A percentile compares a stretch with the other conserved stretches of the same genome.
These are phyloP conservation scores for Crataegus laevigata DNA, from an alignment of 306 rosid genomes.

Conservation along the genomic window DNA sequence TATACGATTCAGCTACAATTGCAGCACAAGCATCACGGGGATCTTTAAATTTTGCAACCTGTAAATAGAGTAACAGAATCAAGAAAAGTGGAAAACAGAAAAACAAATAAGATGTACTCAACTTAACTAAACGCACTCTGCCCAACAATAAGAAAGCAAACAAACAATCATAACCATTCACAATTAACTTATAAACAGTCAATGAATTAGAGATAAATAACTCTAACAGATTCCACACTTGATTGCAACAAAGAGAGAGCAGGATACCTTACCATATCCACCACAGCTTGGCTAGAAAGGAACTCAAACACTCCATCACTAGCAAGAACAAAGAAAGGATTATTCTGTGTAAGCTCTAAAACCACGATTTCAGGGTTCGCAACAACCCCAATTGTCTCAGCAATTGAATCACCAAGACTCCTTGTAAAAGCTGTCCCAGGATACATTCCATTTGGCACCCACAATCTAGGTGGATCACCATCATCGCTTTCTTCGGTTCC, in stretches of 20 bases:
- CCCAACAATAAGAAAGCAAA: not conserved
- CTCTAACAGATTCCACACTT: not conserved
- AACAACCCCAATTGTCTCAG: conserved; percentile 93
- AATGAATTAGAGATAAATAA: not conserved
- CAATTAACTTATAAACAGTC: not conserved
- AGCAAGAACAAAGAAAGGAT: conserved; percentile 92
- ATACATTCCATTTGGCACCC: conserved; percentile 98
- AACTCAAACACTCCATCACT: conserved; percentile 99
- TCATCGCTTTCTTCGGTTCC: conserved; percentile 89
- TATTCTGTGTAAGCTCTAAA: conserved; percentile 65
- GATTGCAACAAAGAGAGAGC: conserved; percentile 12
- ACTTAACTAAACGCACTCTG: not conserved
- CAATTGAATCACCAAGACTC: conserved; percentile 90
- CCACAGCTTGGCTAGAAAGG: conserved; percentile 87
- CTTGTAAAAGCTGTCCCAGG: conserved; percentile 97
- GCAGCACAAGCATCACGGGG: conserved; percentile 99
- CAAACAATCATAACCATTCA: not conserved
- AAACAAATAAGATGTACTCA: not conserved
- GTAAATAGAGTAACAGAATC: conserved; percentile 19
- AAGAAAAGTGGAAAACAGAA: not conserved
- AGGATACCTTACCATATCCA: conserved; percentile 74
- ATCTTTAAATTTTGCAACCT: conserved; percentile 87
- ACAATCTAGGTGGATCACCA: conserved; percentile 93
- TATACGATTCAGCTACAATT: conserved; percentile 92
- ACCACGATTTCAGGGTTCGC: conserved; percentile 90